These are phyloP conservation scores for Polyporus tsugae DNA, from an alignment of 1,284 basidiomycete genomes.

Conservation along the genomic window DNA sequence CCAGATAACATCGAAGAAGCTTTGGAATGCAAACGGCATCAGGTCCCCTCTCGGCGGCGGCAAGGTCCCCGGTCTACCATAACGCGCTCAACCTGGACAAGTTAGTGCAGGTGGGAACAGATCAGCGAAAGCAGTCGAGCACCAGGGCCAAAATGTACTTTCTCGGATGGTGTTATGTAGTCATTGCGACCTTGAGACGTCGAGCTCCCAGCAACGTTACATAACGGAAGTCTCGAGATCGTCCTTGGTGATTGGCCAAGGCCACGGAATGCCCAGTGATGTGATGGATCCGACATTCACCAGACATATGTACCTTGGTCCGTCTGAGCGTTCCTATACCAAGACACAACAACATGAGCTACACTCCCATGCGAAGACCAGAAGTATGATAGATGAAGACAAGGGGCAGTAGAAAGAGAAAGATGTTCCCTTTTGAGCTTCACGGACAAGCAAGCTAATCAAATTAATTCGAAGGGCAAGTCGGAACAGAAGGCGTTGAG, in stretches of 20 bases:
- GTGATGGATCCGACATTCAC: neutral
- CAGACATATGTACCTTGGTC: neutral
- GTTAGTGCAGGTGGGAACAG: neutral
- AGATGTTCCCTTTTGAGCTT: neutral
- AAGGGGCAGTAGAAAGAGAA: too few relatives aligned
- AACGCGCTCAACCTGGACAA: neutral
- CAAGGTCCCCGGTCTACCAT: neutral
- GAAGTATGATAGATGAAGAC: neutral
- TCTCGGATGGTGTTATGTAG: neutral
- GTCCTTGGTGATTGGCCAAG: neutral
- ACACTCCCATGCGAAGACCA: constrained; percentile 3
- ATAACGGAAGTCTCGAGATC: neutral
- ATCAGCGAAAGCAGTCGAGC: neutral
- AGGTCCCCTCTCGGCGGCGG: neutral
- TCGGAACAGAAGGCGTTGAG: neutral
- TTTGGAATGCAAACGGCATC: neutral
- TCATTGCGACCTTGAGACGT: neutral
- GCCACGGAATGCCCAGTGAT: neutral
- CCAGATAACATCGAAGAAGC: neutral
- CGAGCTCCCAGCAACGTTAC: too few relatives aligned
- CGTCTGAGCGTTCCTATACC: neutral
- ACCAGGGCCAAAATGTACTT: neutral
- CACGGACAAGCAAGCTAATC: neutral
- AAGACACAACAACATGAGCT: neutral
- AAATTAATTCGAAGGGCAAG: neutral